Conservation (phyloP, 176 grass and related monocot genomes). For the Alloteropsis semialata region DNA sequence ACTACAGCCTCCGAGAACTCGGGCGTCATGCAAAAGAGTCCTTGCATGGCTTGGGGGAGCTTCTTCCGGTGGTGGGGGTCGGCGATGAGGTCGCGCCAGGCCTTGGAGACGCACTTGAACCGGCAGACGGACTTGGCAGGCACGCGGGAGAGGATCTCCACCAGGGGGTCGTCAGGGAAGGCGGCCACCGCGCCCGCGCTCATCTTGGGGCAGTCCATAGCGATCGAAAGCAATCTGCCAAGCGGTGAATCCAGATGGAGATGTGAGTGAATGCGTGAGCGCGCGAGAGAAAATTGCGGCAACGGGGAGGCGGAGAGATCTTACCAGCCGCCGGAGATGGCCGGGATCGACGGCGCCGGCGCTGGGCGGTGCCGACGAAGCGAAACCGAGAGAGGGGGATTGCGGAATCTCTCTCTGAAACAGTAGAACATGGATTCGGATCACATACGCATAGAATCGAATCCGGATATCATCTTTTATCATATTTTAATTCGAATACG, state of each 20-base stretch:
- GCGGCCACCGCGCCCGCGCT: too few species aligned
- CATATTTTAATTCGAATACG: too few species aligned
- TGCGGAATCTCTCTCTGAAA: too few species aligned
- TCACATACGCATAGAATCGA: too few species aligned
- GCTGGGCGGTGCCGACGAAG: background rate
- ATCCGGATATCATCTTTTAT: too few species aligned
- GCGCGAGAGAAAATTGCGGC: background rate
- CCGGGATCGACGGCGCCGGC: background rate
- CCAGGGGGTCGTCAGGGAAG: background rate
- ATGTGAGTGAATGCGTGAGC: background rate
- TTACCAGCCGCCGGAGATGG: background rate
- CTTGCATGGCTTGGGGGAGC: background rate
- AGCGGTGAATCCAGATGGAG: background rate
- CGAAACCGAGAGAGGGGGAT: too few species aligned
- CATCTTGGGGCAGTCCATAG: background rate
- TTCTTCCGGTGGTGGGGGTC: background rate
- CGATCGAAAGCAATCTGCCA: background rate
- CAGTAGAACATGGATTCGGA: too few species aligned
- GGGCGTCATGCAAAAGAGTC: background rate
- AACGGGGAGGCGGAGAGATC: background rate
- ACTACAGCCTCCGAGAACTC: background rate
- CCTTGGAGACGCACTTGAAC: background rate
- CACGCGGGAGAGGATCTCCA: slow-evolving; percentile 8
- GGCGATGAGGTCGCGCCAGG: slow-evolving; percentile 7
- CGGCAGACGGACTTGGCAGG: background rate